Evolutionary conservation across 106 monocot species (phyloP).

Genomic region (Xerophyta viscosa): DNA sequence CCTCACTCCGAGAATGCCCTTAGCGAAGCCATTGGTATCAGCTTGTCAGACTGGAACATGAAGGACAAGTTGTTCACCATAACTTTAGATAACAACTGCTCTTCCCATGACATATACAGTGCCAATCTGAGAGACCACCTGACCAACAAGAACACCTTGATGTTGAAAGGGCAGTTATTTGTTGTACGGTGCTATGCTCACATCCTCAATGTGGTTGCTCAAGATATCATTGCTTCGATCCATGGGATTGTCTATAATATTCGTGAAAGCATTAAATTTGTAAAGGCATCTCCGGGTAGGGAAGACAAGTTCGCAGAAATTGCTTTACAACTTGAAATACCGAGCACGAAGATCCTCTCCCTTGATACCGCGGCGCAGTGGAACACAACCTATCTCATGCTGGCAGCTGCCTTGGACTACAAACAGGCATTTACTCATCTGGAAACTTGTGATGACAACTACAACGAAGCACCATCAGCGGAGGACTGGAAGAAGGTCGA

Average conservation of each 20-base stretch:
- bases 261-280: slow-evolving; percentile 88
- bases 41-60: slow-evolving; percentile 84
- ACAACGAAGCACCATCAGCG: slow-evolving; percentile 75
- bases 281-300: slow-evolving; percentile 57
- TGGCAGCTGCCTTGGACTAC: slow-evolving; percentile 64
- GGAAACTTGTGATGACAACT: slow-evolving; percentile 75
- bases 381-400: slow-evolving; percentile 94
- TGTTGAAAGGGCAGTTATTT: slow-evolving; percentile 78
- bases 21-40: slow-evolving; percentile 64
- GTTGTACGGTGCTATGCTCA: slow-evolving; percentile 80
- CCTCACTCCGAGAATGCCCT: slow-evolving; percentile 87
- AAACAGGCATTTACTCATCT: slow-evolving; percentile 63
- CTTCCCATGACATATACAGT: slow-evolving; percentile 86
- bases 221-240: slow-evolving; percentile 82
- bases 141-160: slow-evolving; percentile 61
- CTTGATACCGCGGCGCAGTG: slow-evolving; percentile 70
- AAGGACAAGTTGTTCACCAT: slow-evolving; percentile 72
- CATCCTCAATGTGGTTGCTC: slow-evolving; percentile 68
- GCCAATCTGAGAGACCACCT: slow-evolving; percentile 79
- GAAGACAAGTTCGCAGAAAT: slow-evolving; percentile 84
- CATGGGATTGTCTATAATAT: slow-evolving; percentile 86
- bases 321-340: slow-evolving; percentile 58
- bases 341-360: slow-evolving; percentile 37
- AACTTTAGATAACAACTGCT: slow-evolving; percentile 77
- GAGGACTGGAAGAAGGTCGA: slow-evolving; percentile 96